Base-by-base conservation (phyloP, 164 flowering plant genomes). In the Protea cynaroides region DNA sequence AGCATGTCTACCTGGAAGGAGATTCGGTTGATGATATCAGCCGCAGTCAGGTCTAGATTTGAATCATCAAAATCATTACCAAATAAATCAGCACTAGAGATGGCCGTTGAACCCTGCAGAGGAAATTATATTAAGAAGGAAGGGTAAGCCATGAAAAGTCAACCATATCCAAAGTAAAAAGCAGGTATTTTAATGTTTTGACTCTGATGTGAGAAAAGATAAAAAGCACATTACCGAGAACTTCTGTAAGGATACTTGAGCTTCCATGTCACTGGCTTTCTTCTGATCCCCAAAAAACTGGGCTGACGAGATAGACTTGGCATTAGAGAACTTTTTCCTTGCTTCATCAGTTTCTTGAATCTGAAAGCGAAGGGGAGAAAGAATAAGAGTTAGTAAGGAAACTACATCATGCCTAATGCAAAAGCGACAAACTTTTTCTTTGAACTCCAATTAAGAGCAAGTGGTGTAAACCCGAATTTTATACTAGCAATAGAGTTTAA, bases 51-150 rank as follows among this genome's bases (percentile, higher is more conserved):
- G 69, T 92, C 99, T 29, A 82, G 63, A 22, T 79, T 23, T 15
- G 80, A 59, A 66, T 77, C 61, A 67, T 80, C 82, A 15, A 58
- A 13, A 44, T 60, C 69, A 22, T 82, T 55, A 62, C 96, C 97
- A 78, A 95, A 92, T 25, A 95, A 88, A 76, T 95, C 97, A 34
- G 97, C 89, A 74, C 99, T 95, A 47, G 98, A 95, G 63, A 92
- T 95, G 25, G 97, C 83, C 4, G 83, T 44, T 25, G 98, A 92
- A 61, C 91, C 82, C 99, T 95, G 51, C 5, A 70, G 56, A 21
- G 24, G 38, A 59, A 64, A 24, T 17, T 14, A 7, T 57, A 34
- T 62, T 63, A 12, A 18, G 22, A 64, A 21, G 5, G 5, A 29
- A 29, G 34, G 34, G 34, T 29, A 29, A 29, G 34, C 34, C 34